Evolutionary conservation across 2,329 filamentous ascomycete species (phyloP), one percentile per base, ranked within the genome.

Genomic region (Diaporthe capsici): DNA sequence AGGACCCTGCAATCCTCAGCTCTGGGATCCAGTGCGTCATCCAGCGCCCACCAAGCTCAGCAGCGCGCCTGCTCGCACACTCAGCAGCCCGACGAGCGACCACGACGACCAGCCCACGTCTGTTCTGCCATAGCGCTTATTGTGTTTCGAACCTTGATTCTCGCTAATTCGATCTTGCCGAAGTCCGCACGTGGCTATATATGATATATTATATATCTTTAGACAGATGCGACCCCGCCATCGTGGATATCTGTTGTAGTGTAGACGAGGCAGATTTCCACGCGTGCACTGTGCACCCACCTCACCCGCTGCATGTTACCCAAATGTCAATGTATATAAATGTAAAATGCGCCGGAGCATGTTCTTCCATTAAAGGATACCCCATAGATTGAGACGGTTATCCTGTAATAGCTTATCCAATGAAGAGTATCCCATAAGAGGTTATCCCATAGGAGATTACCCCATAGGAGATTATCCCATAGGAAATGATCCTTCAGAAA

Each of bases 11-110:
- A 68, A 25, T 10, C 31, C 44, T 53, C 63, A 68, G 65, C 65
- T 39, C 47, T 34, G 49, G 65, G 31, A 55, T 70, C 65, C 49
- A 42, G 47, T 70, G 65, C 49, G 49, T 70, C 65, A 70, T 70
- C 65, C 47, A 70, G 47, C 31, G 9, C 15, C 49, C 65, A 25
- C 63, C 42, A 49, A 53, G 31, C 15, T 53, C 61, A 39, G 39
- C 47, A 39, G 47, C 65, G 20, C 63, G 47, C 47, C 31, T 34
- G 31, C 47, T 31, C 31, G 28, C 22, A 37, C 22, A 25, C 34
- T 53, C 17, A 49, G 13, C 65, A 20, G 10, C 12, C 44, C 63
- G 44, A 34, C 6, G 34, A 25, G 34, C 34, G 34, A 39, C 57
- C 51, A 60, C 22, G 34, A 25, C 57, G n/a, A 60, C 34, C 57